Percentiles rank a stretch among this genome's conserved stretches.
These are phyloP conservation scores for Pholiota conissans DNA, from an alignment of 768 basidiomycete species.

Conservation along the genomic window DNA sequence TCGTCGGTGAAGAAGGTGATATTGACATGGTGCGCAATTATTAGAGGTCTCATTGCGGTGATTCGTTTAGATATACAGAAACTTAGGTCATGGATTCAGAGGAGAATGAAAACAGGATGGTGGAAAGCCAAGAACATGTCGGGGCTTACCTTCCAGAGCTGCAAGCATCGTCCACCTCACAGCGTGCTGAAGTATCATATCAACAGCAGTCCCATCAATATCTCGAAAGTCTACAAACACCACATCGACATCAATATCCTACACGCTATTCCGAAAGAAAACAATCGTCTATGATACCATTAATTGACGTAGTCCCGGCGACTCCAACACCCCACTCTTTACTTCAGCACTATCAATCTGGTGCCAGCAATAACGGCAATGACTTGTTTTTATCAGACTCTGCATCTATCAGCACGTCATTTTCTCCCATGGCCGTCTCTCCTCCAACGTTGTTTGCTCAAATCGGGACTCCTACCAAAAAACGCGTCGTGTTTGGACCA, in stretches of 20 bases:
- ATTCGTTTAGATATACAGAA: slow-evolving; percentile 8
- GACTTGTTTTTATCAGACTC: not conserved
- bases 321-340: slow-evolving; percentile 9
- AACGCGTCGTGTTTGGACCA: slow-evolving; percentile 33
- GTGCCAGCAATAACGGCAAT: not conserved
- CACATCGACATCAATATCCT: slow-evolving; percentile 9
- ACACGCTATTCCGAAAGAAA: slow-evolving; percentile 15
- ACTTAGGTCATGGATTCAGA: slow-evolving; percentile 15
- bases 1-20: slow-evolving; percentile 29
- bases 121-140: not conserved
- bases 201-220: not conserved
- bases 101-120: slow-evolving; percentile 1
- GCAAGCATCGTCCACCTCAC: slow-evolving; percentile 3
- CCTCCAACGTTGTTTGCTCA: slow-evolving; percentile 21
- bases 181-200: not conserved
- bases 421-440: slow-evolving; percentile 24
- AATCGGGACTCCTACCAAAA: slow-evolving; percentile 16
- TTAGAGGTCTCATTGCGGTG: not conserved
- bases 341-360: slow-evolving; percentile 1
- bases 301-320: slow-evolving; percentile 19
- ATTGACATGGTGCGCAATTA: slow-evolving; percentile 52
- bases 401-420: not conserved
- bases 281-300: slow-evolving; percentile 10
- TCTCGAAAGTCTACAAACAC: not conserved
- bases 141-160: slow-evolving; percentile 1